Percentiles rank a stretch among this genome's conserved stretches.
These are phyloP conservation scores for Podaxis sp. DNA, from an alignment of 768 basidiomycete species.

Conservation along the genomic window DNA sequence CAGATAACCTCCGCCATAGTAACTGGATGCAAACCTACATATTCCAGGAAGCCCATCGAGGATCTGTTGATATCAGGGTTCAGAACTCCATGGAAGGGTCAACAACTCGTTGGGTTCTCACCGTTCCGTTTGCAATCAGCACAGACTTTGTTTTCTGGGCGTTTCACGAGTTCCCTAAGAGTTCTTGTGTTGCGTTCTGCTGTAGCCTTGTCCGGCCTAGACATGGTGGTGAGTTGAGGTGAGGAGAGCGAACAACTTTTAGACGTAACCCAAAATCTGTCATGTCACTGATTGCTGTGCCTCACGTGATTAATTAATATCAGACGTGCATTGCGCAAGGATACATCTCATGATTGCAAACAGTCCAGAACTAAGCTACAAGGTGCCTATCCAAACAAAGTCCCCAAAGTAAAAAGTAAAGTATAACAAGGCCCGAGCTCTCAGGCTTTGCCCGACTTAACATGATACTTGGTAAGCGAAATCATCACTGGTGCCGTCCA, in stretches of 20 bases:
- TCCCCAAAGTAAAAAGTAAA: background rate
- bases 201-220: constrained; percentile 78
- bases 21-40: constrained; percentile 47
- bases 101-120: constrained; percentile 32
- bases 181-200: constrained; percentile 77
- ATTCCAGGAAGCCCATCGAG: constrained; percentile 98
- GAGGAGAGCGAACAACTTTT: background rate
- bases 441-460: constrained; percentile 37
- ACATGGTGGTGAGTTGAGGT: constrained; percentile 31
- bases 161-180: constrained; percentile 85
- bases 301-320: constrained; percentile 1
- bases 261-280: background rate
- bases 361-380: background rate
- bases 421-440: background rate
- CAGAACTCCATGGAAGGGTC: background rate
- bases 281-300: background rate
- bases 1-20: constrained; percentile 4
- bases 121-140: constrained; percentile 98
- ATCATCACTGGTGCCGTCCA: constrained; percentile 68
- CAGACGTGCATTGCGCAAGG: background rate
- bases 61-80: constrained; percentile 53
- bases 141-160: constrained; percentile 90
- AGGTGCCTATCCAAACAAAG: background rate
- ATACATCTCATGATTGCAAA: background rate
- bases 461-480: constrained; percentile 67